Percentiles rank a stretch among this genome's conserved stretches.
These are phyloP conservation scores for Cucurbita ficifolia DNA, from an alignment of 306 rosid species.

Conservation along the genomic window DNA sequence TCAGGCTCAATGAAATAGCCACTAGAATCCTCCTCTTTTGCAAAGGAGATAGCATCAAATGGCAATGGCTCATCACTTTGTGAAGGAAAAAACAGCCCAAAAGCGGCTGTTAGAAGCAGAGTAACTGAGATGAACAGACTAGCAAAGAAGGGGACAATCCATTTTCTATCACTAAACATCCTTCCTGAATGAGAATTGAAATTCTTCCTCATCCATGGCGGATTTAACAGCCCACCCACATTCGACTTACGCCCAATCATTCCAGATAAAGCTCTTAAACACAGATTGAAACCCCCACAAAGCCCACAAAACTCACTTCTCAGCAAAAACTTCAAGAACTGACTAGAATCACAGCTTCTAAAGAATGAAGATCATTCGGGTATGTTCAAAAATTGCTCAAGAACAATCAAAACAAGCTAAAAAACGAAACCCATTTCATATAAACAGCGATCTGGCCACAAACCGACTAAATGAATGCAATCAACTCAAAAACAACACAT, in stretches of 20 bases:
- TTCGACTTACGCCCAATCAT: not conserved
- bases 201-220: constrained; percentile 66
- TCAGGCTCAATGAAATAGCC: constrained; percentile 67
- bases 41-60: constrained; percentile 32
- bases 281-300: not conserved
- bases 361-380: not conserved
- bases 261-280: not conserved
- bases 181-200: constrained; percentile 60
- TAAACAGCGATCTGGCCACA: not conserved
- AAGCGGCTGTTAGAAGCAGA: constrained; percentile 43
- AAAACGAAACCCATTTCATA: not conserved
- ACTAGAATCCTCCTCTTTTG: constrained; percentile 37
- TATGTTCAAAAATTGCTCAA: not conserved
- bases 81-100: constrained; percentile 37
- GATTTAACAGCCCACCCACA: not conserved
- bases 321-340: not conserved
- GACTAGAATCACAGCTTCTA: not conserved
- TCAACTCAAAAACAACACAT: not conserved
- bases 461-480: not conserved
- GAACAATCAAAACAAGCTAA: not conserved
- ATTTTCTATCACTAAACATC: constrained; percentile 64
- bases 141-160: constrained; percentile 76
- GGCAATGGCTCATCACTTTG: constrained; percentile 44
- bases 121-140: constrained; percentile 56
- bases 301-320: not conserved